Evolutionary conservation across 2,329 filamentous ascomycete species (phyloP).

Genomic region (Xylariaceae sp.): DNA sequence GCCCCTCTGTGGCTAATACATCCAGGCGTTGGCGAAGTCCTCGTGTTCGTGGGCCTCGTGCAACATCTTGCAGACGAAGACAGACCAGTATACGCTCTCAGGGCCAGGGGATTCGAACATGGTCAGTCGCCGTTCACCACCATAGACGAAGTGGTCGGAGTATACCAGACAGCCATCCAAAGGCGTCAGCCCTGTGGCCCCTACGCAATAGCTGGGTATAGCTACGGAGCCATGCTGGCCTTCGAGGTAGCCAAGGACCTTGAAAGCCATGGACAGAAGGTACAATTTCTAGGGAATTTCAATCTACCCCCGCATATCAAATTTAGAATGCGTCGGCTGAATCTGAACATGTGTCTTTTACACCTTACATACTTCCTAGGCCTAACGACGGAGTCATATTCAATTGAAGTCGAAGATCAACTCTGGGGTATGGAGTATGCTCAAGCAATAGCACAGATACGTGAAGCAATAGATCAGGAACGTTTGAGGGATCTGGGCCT

Average conservation of each 20-base stretch:
- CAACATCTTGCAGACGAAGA: conserved; percentile 28
- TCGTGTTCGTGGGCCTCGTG: conserved; percentile 35
- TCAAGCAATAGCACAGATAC: neutral
- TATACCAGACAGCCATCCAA: conserved; percentile 38
- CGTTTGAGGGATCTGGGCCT: conserved; percentile 30
- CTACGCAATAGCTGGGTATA: conserved; percentile 49
- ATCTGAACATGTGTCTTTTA: conserved; percentile 34
- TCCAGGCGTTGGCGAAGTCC: conserved; percentile 37
- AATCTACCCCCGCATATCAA: conserved; percentile 48
- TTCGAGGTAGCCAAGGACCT: conserved; percentile 47
- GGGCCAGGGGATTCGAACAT: conserved; percentile 37
- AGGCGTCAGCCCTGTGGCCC: conserved; percentile 41
- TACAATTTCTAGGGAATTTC: conserved; percentile 40
- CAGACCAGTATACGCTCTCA: conserved; percentile 42
- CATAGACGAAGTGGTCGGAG: conserved; percentile 35
- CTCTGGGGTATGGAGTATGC: too few species aligned
- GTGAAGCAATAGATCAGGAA: neutral
- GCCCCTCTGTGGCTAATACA: conserved; percentile 38
- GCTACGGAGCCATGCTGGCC: conserved; percentile 43
- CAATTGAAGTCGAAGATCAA: too few species aligned
- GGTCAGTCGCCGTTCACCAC: conserved; percentile 32
- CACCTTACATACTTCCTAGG: conserved; percentile 37
- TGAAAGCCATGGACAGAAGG: conserved; percentile 28
- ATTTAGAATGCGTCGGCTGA: conserved; percentile 33
- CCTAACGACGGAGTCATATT: conserved; percentile 31